Base-by-base conservation (phyloP, 2,329 filamentous ascomycete genomes). In the Arthroderma uncinatum region DNA sequence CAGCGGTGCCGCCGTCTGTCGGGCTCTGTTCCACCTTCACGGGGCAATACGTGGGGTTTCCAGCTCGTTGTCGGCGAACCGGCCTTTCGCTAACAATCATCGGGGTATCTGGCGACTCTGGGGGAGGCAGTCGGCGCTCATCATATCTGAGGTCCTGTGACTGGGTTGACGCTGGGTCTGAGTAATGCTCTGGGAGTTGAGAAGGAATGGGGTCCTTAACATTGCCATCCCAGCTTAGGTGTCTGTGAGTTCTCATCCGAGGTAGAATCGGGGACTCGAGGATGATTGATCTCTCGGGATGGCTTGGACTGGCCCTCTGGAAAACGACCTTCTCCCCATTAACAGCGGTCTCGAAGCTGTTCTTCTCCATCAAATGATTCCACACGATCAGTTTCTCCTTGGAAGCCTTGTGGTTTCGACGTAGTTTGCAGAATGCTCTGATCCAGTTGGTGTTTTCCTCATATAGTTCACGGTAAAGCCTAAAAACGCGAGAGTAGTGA, bases 401-500 rank as follows among this genome's bases (percentile, higher is more conserved):
- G 42, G 69, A 65, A n/a, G 64, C 64, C 53, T 70, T 66, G 4
- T 71, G 59, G 28, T 64, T 66, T 6, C 58, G 58, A 57, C 65
- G 69, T 21, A 73, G 64, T 21, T 63, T 61, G 3, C 57, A 63
- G 57, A 64, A 68, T 2, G 65, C 66, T 19, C 63, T 55, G 4
- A 65, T 37, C 19, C 73, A 60, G 8, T 60, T 68, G 39, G 62
- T 57, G 10, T 67, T 50, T 54, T 70, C 67, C 7, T 56, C 53
- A 48, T 73, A 73, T 14, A 73, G 62, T 8, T 65, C 61, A 2
- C 59, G 56, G 61, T 74, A 74, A 60, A 65, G 66, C 4, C 59
- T 33, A n/a, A 62, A 62, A 28, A 72, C 55, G 4, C 55, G 56
- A 50, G 63, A 53, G 30, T 61, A 60, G 39, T 57, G 48, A 14